Evolutionary conservation across 352 stramenopile species (phyloP).

Genomic region (Peronospora farinosa): DNA sequence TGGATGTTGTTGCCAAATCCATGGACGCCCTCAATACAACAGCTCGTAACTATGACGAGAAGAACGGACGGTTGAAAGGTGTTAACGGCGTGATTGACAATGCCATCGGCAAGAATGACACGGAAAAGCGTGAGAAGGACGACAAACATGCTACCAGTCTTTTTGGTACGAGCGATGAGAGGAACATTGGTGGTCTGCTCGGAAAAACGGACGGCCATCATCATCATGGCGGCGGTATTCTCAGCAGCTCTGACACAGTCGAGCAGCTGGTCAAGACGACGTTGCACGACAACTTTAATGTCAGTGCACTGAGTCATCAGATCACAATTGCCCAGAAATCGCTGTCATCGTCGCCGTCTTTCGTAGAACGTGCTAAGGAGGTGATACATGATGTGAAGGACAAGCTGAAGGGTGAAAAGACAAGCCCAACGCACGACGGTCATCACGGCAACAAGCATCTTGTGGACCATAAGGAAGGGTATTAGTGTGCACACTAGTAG

Average conservation of each 20-base stretch:
- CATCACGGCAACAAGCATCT: conserved; percentile 4
- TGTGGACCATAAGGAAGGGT: neutral
- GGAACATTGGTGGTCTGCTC: neutral
- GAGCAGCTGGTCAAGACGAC: conserved; percentile 21
- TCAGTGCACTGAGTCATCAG: conserved; percentile 19
- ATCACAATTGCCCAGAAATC: conserved; percentile 10
- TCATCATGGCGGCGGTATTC: neutral
- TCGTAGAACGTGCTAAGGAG: conserved; percentile 19
- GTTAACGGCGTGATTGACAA: conserved; percentile 22
- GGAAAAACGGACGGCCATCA: neutral
- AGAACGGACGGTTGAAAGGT: conserved; percentile 19
- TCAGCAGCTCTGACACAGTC: conserved; percentile 15
- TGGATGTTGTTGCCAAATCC: conserved; percentile 4
- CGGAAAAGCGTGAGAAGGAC: conserved; percentile 9
- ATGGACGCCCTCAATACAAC: conserved; percentile 17
- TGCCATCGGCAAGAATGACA: conserved; percentile 8
- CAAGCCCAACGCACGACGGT: conserved; percentile 5
- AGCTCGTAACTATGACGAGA: conserved; percentile 20
- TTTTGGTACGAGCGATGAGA: neutral
- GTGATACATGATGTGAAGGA: conserved; percentile 15
- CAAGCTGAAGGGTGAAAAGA: conserved; percentile 14
- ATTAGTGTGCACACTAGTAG: neutral
- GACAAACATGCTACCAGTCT: neutral
- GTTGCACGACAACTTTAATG: conserved; percentile 14
- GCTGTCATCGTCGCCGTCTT: conserved; percentile 13